Evolutionary conservation across 75 land plant species (phyloP), one percentile per base, ranked within the genome.

Genomic region (Cupressus sempervirens): DNA sequence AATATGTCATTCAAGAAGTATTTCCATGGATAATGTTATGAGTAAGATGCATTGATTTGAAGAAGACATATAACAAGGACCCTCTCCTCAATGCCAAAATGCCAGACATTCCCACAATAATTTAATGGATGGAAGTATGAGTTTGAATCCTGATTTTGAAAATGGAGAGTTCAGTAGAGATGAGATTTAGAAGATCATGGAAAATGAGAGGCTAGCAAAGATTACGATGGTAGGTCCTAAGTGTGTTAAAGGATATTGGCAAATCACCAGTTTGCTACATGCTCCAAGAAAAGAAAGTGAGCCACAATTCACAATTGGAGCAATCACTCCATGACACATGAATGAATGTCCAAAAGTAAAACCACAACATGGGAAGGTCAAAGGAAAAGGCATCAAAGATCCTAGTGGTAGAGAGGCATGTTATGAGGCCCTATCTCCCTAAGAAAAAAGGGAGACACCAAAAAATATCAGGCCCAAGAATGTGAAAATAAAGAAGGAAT

Each of bases 21-120:
- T 94, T 20, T 95, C 97, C 4, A 91, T 95, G 92, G 97, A 95
- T 87, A 94, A 93, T 56, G 88, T 92, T 46, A 90, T 95, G 90
- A 90, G 88, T 13, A 89, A 84, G 73, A 50, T 95, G 85, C 86
- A 58, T 30, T 80, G 86, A 56, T 90, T 92, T 79, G 88, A 84
- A 11, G 94, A 90, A 54, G 86, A 87, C 8, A 76, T 88, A 7
- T 88, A 90, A 80, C 26, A 89, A 83, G 88, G 86, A 2, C 90
- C 89, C 13, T 86, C 94, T 3, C 84, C 91, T 0, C 91, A 88
- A 54, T 73, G 48, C 11, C 82, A 74, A n/a, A 53, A 87, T 2
- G 91, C 88, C 7, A 88, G 91, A 65, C 88, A 88, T 15, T 89
- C 89, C 23, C 93, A 87, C n/a, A 86, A 85, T 83, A 87, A 84